Base-by-base conservation (phyloP, 2,329 filamentous ascomycete genomes). In the Scedosporium minutisporum region DNA sequence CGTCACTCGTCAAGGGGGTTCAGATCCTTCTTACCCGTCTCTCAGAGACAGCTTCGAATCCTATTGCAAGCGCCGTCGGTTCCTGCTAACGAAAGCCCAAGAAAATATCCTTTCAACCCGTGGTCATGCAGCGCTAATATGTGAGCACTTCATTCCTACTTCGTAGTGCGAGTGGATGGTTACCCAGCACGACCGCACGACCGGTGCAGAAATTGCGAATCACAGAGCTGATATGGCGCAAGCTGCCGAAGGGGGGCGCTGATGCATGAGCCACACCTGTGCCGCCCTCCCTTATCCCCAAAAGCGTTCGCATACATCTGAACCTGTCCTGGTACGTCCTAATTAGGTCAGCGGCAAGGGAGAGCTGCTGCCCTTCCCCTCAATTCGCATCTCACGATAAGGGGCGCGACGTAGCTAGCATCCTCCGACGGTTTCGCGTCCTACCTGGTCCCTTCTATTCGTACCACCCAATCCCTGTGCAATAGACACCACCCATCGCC, bases 361-460 rank as follows among this genome's bases (percentile, higher is more conserved):
- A 55, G 21, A 12, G 18, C 18, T 18, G 44, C 9, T 48, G 16
- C n/a, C n/a, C 44, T 7, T 27, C 51, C 51, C 51, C 51, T 55
- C 51, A 55, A 55, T 55, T 55, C 51, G 51, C 51, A 18, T 14
- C 23, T 55, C 51, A 55, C 51, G 51, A 55, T 55, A 55, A 55
- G 51, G 51, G 18, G 21, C 51, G 51, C 51, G 51, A 4, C 51
- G 23, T 55, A 16, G 21, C 51, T 55, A n/a, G 21, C 12, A 23
- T 23, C 23, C 23, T 16, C 18, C 2, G 51, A 55, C 33, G 51
- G 23, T 55, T 55, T 55, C 23, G 51, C 23, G 51, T 55, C 51
- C 23, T 23, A 3, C 21, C 51, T 27, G 21, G 12, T 23, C 23
- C 23, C 10, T 55, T 55, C 18, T 27, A 23, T 55, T 10, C 21